A percentile compares a stretch with the other conserved stretches of the same genome.
phyloP scores from a whole-genome alignment of 352 stramenopile genomes.

The Phytophthora vignae region DNA sequence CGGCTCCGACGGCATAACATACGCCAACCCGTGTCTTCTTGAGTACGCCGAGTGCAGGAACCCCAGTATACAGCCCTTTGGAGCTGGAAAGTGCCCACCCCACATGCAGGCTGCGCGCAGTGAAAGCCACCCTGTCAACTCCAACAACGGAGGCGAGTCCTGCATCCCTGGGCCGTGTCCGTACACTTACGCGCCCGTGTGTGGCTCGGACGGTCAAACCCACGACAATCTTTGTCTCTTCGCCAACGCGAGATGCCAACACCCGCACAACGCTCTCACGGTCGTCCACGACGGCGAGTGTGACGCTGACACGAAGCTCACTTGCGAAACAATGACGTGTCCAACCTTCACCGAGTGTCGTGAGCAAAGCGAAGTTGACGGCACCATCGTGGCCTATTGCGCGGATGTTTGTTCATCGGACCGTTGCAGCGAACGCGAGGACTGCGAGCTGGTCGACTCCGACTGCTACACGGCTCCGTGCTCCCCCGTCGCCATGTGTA shows the following conservation, averaged over 20 bases:
- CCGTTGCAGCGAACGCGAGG: slow-evolving; percentile 52
- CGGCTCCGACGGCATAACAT: slow-evolving; percentile 69
- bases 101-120: slow-evolving; percentile 32
- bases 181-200: slow-evolving; percentile 42
- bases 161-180: slow-evolving; percentile 58
- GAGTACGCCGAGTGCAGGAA: slow-evolving; percentile 56
- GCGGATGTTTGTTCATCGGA: slow-evolving; percentile 60
- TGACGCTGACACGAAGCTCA: slow-evolving; percentile 48
- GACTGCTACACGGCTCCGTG: slow-evolving; percentile 69
- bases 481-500: slow-evolving; percentile 62
- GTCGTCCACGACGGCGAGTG: slow-evolving; percentile 59
- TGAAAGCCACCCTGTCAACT: slow-evolving; percentile 11
- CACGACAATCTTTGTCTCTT: slow-evolving; percentile 55
- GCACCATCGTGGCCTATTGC: slow-evolving; percentile 49
- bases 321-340: slow-evolving; percentile 57
- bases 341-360: slow-evolving; percentile 52
- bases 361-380: slow-evolving; percentile 37
- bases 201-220: slow-evolving; percentile 51
- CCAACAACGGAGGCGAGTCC: slow-evolving; percentile 10
- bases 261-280: slow-evolving; percentile 34
- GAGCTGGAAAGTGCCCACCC: slow-evolving; percentile 49
- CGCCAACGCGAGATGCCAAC: slow-evolving; percentile 38
- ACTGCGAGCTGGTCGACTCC: slow-evolving; percentile 51
- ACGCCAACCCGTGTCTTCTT: slow-evolving; percentile 68
- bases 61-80: slow-evolving; percentile 40